Base-by-base conservation (phyloP, 768 basidiomycete genomes). In the Gyrodon lividus region DNA sequence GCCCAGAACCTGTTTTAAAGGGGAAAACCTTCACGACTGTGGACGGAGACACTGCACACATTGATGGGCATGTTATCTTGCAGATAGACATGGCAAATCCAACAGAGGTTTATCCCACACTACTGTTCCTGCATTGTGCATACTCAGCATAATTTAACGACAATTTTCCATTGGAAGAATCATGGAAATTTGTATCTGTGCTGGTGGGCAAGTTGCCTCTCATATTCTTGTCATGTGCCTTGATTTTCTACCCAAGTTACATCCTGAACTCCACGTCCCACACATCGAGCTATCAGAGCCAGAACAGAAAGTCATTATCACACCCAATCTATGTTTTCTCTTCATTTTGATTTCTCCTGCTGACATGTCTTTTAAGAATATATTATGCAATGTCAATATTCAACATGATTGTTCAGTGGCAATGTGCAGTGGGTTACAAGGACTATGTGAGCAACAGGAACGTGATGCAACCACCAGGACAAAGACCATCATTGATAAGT, bases 371-470 rank as follows among this genome's bases (percentile, higher is more conserved):
- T 30, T 45, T 33, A 50, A 60, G 59, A 49, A 55, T 19, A 31
- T 61, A 0, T 31, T 51, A 13, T 63, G 58, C 50, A 55, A 54
- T n/a, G 48, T 61, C 20, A 63, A 63, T 50, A 46, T 63, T 16
- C 60, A 61, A 30, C 62, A 61, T 50, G 56, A 59, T 52, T 63
- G 61, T 28, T 45, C 40, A 0, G 20, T 31, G 14, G 22, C 39
- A 4, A 41, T 19, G 22, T 49, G 48, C 14, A 28, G 23, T 20
- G 24, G 24, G 2, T 14, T 30, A 40, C 39, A n/a, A 13, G 5
- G n/a, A 22, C 16, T 35, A 26, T n/a, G 19, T 5, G 6, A 34
- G 9, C n/a, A 10, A 34, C 58, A 60, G 48, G 59, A 60, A 48
- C 41, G 51, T 17, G 50, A 45, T 17, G 41, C 19, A 20, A 60